A percentile compares a stretch with the other conserved stretches of the same genome.
Conservation (phyloP, 805 yeast genomes). For the Pichia manshurica region DNA sequence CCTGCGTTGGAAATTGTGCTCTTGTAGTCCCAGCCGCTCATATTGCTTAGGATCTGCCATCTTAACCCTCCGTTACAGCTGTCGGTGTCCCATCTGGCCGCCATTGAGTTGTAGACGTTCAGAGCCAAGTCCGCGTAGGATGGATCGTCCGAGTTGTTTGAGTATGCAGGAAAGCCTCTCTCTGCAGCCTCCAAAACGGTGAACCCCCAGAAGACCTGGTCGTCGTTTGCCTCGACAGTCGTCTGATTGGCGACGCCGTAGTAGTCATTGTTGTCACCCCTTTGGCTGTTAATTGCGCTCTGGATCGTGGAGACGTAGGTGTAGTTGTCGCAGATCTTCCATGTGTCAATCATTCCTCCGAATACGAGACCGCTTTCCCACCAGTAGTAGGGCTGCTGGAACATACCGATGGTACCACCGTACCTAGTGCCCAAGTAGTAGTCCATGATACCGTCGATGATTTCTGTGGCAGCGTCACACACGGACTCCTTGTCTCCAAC, state of each 20-base stretch:
- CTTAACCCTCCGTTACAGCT: conserved; percentile 84
- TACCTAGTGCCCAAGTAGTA: conserved; percentile 62
- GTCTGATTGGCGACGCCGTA: conserved; percentile 86
- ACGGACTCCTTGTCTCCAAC: conserved; percentile 22
- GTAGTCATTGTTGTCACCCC: conserved; percentile 61
- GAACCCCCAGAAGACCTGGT: conserved; percentile 96
- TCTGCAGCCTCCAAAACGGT: conserved; percentile 90
- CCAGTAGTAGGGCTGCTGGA: conserved; percentile 75
- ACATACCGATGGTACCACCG: conserved; percentile 71
- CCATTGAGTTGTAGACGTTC: conserved; percentile 89
- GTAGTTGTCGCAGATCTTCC: conserved; percentile 60
- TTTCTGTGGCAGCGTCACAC: conserved; percentile 47
- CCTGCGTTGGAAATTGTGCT: conserved; percentile 86
- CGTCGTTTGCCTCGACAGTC: conserved; percentile 94
- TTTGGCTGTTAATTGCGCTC: conserved; percentile 60
- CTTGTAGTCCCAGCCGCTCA: conserved; percentile 88
- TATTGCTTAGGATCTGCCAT: conserved; percentile 96
- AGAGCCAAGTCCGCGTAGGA: conserved; percentile 82
- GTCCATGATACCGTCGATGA: conserved; percentile 72
- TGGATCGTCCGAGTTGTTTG: conserved; percentile 51
- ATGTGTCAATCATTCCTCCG: conserved; percentile 63
- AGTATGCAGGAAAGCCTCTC: conserved; percentile 58
- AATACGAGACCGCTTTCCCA: conserved; percentile 86
- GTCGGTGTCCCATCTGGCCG: conserved; percentile 82
- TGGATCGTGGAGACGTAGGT: conserved; percentile 52